Conservation (phyloP, 192 early-diverging fungal species). For the Backusella sp. region DNA sequence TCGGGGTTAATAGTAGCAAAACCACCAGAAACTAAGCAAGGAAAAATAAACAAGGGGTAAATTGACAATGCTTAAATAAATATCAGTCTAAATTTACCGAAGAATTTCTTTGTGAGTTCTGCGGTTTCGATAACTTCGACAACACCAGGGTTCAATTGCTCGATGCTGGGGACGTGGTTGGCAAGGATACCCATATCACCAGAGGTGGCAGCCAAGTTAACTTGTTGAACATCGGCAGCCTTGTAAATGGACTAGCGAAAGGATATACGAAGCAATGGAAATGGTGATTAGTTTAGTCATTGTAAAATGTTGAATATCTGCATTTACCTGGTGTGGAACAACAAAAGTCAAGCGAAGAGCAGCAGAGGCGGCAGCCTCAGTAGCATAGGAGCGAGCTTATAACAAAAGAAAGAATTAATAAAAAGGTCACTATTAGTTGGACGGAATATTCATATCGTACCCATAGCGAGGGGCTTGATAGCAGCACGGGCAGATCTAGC, state of each 20-base stretch:
- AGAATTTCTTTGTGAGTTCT: constrained; percentile 84
- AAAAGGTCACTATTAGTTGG: background rate
- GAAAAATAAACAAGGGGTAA: constrained; percentile 14
- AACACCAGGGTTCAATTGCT: constrained; percentile 90
- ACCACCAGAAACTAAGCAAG: constrained; percentile 79
- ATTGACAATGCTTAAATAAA: background rate
- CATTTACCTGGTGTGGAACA: constrained; percentile 81
- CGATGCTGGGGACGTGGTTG: constrained; percentile 96
- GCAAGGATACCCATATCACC: constrained; percentile 98
- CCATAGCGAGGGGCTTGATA: constrained; percentile 45
- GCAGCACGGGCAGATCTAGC: constrained; percentile 50
- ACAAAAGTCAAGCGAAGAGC: constrained; percentile 89
- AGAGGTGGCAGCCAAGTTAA: constrained; percentile 88
- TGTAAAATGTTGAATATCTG: background rate
- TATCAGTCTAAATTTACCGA: constrained; percentile 56
- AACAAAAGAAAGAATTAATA: background rate
- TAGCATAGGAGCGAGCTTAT: constrained; percentile 76
- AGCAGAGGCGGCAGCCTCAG: constrained; percentile 69
- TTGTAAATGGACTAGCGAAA: constrained; percentile 65
- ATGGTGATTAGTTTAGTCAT: background rate
- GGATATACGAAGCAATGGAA: constrained; percentile 11
- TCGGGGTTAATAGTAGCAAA: constrained; percentile 97
- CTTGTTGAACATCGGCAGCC: constrained; percentile 76
- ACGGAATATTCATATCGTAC: constrained; percentile 26
- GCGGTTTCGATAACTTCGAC: constrained; percentile 78